phyloP scores from a whole-genome alignment of 164 flowering plant species.

The Amborella trichopoda region DNA sequence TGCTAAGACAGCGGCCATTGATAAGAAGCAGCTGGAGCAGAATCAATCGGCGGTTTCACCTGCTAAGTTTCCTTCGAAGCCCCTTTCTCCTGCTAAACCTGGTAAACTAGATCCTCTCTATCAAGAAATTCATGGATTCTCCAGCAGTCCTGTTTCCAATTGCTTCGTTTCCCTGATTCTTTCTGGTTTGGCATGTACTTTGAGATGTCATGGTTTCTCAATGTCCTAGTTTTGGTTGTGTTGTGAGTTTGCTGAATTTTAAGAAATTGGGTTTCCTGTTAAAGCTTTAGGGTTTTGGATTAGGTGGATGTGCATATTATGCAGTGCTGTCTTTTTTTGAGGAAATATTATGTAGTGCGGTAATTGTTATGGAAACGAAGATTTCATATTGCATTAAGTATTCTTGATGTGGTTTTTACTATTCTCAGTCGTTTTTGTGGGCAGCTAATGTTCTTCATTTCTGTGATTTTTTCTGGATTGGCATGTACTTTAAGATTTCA shows the following conservation, averaged over 20 bases:
- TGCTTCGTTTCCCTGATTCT: not conserved
- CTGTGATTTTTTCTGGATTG: not conserved
- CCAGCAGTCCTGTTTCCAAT: not conserved
- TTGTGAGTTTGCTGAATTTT: not conserved
- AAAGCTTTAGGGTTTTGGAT: not conserved
- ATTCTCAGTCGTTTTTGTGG: no score
- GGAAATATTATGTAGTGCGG: not conserved
- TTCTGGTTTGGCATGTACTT: not conserved
- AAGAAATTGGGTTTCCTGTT: not conserved
- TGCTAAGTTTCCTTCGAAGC: constrained; percentile 11
- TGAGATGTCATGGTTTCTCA: not conserved
- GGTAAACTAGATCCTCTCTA: constrained; percentile 3
- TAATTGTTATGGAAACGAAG: no score
- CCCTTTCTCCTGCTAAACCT: constrained; percentile 6
- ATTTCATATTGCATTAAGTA: no score
- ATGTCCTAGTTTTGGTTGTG: not conserved
- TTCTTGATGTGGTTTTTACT: no score
- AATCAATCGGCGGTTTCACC: constrained; percentile 2
- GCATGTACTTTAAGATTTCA: not conserved
- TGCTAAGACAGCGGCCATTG: constrained; percentile 6
- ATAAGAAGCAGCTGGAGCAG: constrained; percentile 5
- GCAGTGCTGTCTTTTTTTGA: not conserved
- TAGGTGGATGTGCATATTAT: not conserved
- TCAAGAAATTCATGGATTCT: no score
- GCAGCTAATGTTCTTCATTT: no score